Conservation (phyloP, 441 rosid species). For the Adansonia gregorii region DNA sequence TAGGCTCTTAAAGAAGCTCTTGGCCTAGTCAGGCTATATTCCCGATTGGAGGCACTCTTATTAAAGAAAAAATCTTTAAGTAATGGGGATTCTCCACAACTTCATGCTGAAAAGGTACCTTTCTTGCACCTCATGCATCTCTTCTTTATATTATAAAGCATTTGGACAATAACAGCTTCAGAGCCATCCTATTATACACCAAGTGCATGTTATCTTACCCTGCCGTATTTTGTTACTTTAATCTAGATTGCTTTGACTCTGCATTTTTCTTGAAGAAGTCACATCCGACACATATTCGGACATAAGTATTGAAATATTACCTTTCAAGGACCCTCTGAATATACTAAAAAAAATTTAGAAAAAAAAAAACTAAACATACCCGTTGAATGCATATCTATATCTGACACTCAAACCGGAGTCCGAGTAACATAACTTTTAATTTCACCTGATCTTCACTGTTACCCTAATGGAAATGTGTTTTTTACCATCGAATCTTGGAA, state of each 20-base stretch:
- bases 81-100: slow-evolving; percentile 66
- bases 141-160: neutral
- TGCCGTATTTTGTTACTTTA: neutral
- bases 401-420: too few species aligned
- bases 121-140: slow-evolving; percentile 4
- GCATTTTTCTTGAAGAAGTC: too few species aligned
- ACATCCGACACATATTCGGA: too few species aligned
- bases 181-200: neutral
- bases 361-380: too few species aligned
- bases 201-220: neutral
- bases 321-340: too few species aligned
- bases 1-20: slow-evolving; percentile 74
- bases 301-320: too few species aligned
- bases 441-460: neutral
- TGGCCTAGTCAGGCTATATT: slow-evolving; percentile 61
- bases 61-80: slow-evolving; percentile 68
- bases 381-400: too few species aligned
- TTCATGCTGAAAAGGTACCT: slow-evolving; percentile 67
- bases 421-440: too few species aligned
- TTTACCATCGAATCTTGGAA: neutral
- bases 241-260: too few species aligned
- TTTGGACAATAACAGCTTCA: neutral
- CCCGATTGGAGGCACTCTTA: slow-evolving; percentile 68
- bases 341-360: too few species aligned
- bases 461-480: neutral